A percentile compares a stretch with the other conserved stretches of the same genome.
These are phyloP conservation scores for Trichoderma breve DNA, from an alignment of 2,329 filamentous ascomycete species.

Conservation along the genomic window DNA sequence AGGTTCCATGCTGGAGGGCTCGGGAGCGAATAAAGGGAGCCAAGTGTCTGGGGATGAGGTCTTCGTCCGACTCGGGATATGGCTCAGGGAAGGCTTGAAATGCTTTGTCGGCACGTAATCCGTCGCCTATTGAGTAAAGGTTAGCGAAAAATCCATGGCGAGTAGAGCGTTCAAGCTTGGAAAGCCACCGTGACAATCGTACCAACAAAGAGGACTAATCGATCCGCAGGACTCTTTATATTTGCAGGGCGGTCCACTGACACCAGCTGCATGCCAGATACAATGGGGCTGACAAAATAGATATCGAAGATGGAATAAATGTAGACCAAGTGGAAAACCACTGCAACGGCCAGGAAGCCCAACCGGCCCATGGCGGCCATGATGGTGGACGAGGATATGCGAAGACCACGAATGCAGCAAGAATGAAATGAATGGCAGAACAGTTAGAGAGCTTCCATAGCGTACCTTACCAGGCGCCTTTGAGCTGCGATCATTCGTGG, in stretches of 20 bases:
- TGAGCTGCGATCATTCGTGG: not conserved
- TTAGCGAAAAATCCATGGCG: constrained; percentile 13
- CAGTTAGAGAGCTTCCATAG: constrained; percentile 15
- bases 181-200: constrained; percentile 26
- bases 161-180: not conserved
- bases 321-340: constrained; percentile 91
- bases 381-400: constrained; percentile 21
- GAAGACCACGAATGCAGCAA: not conserved
- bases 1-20: constrained; percentile 85
- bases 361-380: constrained; percentile 64
- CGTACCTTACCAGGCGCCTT: constrained; percentile 5
- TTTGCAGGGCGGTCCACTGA: constrained; percentile 59
- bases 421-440: not conserved
- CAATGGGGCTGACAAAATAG: constrained; percentile 97
- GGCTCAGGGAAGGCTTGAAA: constrained; percentile 93
- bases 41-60: constrained; percentile 72
- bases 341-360: constrained; percentile 82
- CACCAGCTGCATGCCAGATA: constrained; percentile 89
- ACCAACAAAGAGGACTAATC: constrained; percentile 93
- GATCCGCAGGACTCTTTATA: constrained; percentile 74
- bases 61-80: constrained; percentile 63
- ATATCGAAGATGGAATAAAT: constrained; percentile 97
- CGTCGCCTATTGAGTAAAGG: constrained; percentile 61
- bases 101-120: constrained; percentile 93
- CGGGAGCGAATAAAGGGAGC: constrained; percentile 89